phyloP scores from a whole-genome alignment of 148 eudicot species.

The Fagopyrum tataricum region DNA sequence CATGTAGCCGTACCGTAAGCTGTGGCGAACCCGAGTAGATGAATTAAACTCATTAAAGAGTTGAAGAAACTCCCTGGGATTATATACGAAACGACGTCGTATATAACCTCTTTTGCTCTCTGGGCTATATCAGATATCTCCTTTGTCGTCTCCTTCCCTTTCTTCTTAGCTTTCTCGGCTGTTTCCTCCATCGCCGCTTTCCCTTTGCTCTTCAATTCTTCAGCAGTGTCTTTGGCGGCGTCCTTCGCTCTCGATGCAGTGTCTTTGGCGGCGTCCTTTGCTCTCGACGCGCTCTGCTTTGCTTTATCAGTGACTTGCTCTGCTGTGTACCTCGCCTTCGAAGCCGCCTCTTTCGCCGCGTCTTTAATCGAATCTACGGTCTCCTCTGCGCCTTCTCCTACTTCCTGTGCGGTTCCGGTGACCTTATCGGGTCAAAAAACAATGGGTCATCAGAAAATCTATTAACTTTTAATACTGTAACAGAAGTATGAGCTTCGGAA shows the following conservation, averaged over 20 bases:
- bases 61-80: conserved; percentile 22
- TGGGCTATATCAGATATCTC: conserved; percentile 26
- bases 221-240: background rate
- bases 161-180: conserved; percentile 11
- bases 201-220: conserved; percentile 10
- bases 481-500: background rate
- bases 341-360: conserved; percentile 10
- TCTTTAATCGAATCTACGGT: background rate
- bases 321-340: conserved; percentile 17
- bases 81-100: conserved; percentile 20
- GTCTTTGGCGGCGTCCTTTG: background rate
- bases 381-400: conserved; percentile 15
- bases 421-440: background rate
- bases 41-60: conserved; percentile 22
- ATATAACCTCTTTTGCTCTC: conserved; percentile 26
- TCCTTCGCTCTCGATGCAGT: conserved; percentile 6
- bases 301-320: conserved; percentile 8
- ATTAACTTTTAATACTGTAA: background rate
- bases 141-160: conserved; percentile 23
- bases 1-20: conserved; percentile 72
- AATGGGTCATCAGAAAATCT: background rate
- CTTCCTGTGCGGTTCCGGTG: conserved; percentile 10
- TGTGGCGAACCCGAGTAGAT: conserved; percentile 51
- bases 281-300: conserved; percentile 4
- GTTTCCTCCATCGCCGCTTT: background rate